Base-by-base conservation (phyloP, 768 basidiomycete genomes). In the Tulasnella sp. region DNA sequence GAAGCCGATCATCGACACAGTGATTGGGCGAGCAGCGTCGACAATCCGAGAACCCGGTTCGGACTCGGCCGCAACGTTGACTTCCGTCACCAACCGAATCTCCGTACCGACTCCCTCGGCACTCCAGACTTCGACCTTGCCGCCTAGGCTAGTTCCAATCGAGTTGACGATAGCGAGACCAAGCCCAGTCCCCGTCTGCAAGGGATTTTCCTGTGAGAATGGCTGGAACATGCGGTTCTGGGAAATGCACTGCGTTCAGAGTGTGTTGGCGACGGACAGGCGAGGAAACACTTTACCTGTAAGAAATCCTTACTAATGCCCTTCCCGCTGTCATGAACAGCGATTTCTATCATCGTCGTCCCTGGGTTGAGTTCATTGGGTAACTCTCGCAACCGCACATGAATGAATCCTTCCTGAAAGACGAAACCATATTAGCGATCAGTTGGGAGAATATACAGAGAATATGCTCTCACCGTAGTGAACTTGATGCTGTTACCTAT, bases 141-240 rank as follows among this genome's bases (percentile, higher is more conserved):
- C 94, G 64, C 84, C 87, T 47, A 87, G 84, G 2, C 89, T 90
- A 13, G 81, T 82, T 38, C 94, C 80, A 63, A 96, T 96, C 65
- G 86, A 89, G 74, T 87, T 91, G 68, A 96, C 94, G 64, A 97
- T 96, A 29, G 94, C 93, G 23, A 96, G 81, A 10, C 94, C 94
- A 7, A 97, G 79, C 4, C 93, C 94, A 1, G 93, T 96, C 1
- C 93, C 93, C 1, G 90, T 83, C 67, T 94, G 91, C 3, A 95
- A 70, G 0, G 93, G 92, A 65, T 95, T 94, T 71, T 96, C 94
- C 73, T 97, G 94, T 0, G 92, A 92, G 73, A 97, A 97, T 0
- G 94, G 93, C 65, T 95, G 94, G 75, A 96, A 97, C 4, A 97
- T 76, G 73, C 94, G 89, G 66, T 96, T 92, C 86, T 88, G 64